Conservation (phyloP, 768 basidiomycete species). For the Gyrodon lividus region DNA sequence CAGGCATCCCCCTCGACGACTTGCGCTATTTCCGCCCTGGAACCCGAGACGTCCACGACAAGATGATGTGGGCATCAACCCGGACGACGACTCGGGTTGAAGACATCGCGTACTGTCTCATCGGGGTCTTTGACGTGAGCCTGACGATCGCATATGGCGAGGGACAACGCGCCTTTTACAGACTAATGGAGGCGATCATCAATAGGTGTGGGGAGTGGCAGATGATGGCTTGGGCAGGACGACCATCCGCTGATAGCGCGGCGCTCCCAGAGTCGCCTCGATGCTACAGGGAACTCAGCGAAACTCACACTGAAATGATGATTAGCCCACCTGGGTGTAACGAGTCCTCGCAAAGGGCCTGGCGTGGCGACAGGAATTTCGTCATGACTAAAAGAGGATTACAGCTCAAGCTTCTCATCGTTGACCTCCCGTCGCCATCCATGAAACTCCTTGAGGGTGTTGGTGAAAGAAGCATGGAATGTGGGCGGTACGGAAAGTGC, state of each 20-base stretch:
- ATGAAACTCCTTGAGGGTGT: constrained; percentile 18
- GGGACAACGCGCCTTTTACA: constrained; percentile 30
- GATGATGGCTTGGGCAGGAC: constrained; percentile 32
- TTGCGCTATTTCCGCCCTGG: constrained; percentile 25
- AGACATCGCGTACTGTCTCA: constrained; percentile 33
- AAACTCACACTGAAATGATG: background rate
- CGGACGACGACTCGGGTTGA: constrained; percentile 34
- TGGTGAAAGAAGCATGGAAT: constrained; percentile 9
- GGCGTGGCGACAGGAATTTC: constrained; percentile 30
- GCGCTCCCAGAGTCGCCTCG: constrained; percentile 33
- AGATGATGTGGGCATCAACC: constrained; percentile 35
- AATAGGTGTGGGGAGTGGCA: constrained; percentile 31
- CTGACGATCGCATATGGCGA: constrained; percentile 36
- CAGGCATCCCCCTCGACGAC: constrained; percentile 27
- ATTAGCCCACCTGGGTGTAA: background rate
- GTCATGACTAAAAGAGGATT: constrained; percentile 34
- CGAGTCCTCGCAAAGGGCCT: background rate
- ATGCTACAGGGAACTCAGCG: constrained; percentile 25
- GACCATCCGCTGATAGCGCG: constrained; percentile 24
- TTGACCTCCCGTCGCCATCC: constrained; percentile 19
- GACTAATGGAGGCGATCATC: constrained; percentile 31
- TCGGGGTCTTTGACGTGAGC: constrained; percentile 35
- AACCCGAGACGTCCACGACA: constrained; percentile 24
- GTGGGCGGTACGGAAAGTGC: constrained; percentile 18
- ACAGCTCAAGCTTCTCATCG: constrained; percentile 24